Evolutionary conservation across 192 early-diverging fungal species (phyloP).

Genomic region (Obelidium mucronatum): DNA sequence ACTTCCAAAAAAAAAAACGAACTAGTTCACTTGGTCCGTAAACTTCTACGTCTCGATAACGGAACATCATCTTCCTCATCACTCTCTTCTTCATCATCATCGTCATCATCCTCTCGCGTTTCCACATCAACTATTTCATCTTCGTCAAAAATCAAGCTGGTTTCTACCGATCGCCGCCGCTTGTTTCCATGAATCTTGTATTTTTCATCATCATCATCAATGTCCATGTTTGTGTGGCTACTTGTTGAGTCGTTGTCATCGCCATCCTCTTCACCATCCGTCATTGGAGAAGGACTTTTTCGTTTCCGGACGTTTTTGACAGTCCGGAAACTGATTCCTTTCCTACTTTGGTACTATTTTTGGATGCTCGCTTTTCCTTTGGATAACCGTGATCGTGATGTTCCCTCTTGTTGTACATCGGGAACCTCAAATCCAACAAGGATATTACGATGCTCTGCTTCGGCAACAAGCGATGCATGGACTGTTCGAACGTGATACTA

Average conservation of each 20-base stretch:
- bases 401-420: background rate
- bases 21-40: too few relatives aligned
- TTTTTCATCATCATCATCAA: too few relatives aligned
- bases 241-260: background rate
- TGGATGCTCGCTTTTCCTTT: background rate
- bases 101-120: background rate
- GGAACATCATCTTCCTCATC: too few relatives aligned
- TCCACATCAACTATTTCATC: background rate
- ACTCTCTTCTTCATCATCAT: constrained; percentile 1
- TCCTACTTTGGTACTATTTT: background rate
- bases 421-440: constrained; percentile 18
- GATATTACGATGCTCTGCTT: constrained; percentile 16
- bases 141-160: too few relatives aligned
- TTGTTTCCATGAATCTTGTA: too few relatives aligned
- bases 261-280: constrained; percentile 7
- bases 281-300: background rate
- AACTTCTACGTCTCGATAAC: too few relatives aligned
- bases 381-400: background rate
- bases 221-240: background rate
- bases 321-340: background rate
- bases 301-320: background rate
- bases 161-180: too few relatives aligned
- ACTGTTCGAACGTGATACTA: constrained; percentile 19
- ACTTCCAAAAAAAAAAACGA: too few relatives aligned
- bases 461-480: background rate